Evolutionary conservation across 2,329 filamentous ascomycete species (phyloP), one percentile per base, ranked within the genome.

Genomic region (Cladosporium oxysporum): DNA sequence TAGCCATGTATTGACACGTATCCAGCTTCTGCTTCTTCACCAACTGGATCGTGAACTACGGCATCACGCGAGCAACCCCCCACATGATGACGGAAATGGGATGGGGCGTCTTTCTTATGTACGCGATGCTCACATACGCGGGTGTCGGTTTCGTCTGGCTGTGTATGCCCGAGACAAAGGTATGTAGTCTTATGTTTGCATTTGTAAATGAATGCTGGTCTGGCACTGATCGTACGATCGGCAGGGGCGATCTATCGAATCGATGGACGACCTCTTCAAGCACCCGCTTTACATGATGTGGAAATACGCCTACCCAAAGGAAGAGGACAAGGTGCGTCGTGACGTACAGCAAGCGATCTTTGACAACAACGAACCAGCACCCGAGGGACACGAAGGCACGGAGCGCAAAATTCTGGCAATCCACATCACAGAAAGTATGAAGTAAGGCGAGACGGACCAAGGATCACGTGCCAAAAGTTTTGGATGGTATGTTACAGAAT

Each of bases 41-140:
- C 57, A 70, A 70, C 47, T 70, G 69, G 69, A 70, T 70, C 35
- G 68, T 70, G 18, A 66, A 70, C 64, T 70, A 70, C 29, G 68
- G 67, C 12, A 67, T 69, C 64, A 70, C 67, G 3, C 64, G 66
- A 52, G 67, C 68, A 3, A 69, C 68, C 1, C 67, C 68, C 6
- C 41, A 66, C 35, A 71, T 69, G 68, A 58, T 69, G 16, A 69
- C 67, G 10, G 60, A 68, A 12, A 66, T 69, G 68, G 69, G 67
- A 12, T 68, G 58, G 33, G 68, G 69, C 1, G 68, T 66, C 5
- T 70, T 69, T 58, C 50, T 70, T 23, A 63, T 70, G 26, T 69
- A 70, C 35, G 55, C 68, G 16, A 61, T 68, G 28, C 57, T 68
- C 52, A 70, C 69, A 7, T 69, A 70, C 35, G 49, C 26, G 12